Conservation (phyloP, 1,139 yeast genomes). For the Wickerhamomyces sp. region DNA sequence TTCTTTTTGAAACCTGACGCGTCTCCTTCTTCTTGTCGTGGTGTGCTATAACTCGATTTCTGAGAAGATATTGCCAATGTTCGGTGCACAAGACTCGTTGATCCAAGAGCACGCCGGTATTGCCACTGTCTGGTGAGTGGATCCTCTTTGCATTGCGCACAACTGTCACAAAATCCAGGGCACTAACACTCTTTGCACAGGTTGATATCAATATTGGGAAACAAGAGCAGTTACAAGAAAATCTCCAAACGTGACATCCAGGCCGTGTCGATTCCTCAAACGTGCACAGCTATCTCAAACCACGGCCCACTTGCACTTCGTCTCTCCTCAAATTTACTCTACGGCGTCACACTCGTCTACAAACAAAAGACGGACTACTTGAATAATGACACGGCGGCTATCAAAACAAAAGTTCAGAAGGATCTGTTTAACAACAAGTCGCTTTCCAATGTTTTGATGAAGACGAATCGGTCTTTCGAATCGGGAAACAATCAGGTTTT, state of each 20-base stretch:
- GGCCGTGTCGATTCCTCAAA: constrained; percentile 41
- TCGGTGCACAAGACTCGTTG: constrained; percentile 17
- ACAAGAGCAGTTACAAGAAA: constrained; percentile 27
- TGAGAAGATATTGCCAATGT: constrained; percentile 11
- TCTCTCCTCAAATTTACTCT: constrained; percentile 44
- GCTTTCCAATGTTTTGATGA: constrained; percentile 6
- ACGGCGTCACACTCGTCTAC: constrained; percentile 54
- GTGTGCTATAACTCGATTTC: too few relatives aligned
- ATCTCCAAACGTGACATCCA: constrained; percentile 34
- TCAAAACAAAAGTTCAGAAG: constrained; percentile 28
- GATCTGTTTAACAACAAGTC: constrained; percentile 13
- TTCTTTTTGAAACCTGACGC: too few relatives aligned
- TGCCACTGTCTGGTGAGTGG: constrained; percentile 28
- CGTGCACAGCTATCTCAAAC: constrained; percentile 34
- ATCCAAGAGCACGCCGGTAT: constrained; percentile 22
- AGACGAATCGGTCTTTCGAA: not conserved
- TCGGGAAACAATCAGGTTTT: constrained; percentile 14
- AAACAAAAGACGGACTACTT: constrained; percentile 45
- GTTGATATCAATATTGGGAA: constrained; percentile 41
- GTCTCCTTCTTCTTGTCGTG: too few relatives aligned
- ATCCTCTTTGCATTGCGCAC: too few relatives aligned
- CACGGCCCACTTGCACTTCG: constrained; percentile 35
- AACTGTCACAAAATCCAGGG: too few relatives aligned
- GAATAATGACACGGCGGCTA: constrained; percentile 29
- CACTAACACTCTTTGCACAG: too few relatives aligned